phyloP scores from a whole-genome alignment of 352 stramenopile species.

The Globisporangium nodosum region DNA sequence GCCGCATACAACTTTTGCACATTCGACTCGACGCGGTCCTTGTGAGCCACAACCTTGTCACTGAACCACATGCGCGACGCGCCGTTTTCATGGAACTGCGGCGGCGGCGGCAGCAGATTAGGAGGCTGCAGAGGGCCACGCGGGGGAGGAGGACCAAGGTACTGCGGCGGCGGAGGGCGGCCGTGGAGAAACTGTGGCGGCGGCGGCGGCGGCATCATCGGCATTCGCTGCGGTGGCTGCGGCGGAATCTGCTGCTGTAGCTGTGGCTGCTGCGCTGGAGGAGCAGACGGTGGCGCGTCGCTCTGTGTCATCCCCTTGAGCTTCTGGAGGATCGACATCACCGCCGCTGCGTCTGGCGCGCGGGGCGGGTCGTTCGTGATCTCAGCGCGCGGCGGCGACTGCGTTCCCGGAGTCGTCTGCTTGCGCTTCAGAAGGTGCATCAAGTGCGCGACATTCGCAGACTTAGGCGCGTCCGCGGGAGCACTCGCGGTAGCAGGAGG shows the following conservation, averaged over 20 bases:
- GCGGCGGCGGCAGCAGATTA: neutral
- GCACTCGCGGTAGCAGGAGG: neutral
- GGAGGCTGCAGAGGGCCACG: constrained; percentile 2
- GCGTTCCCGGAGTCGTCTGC: constrained; percentile 22
- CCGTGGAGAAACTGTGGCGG: constrained; percentile 4
- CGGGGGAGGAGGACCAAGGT: constrained; percentile 4
- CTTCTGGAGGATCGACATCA: constrained; percentile 86
- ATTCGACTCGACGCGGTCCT: constrained; percentile 81
- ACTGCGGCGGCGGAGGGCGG: constrained; percentile 4
- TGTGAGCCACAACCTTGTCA: constrained; percentile 76
- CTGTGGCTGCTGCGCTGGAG: constrained; percentile 12
- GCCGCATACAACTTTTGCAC: constrained; percentile 83
- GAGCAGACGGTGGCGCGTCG: constrained; percentile 5
- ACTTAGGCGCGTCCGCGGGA: constrained; percentile 24
- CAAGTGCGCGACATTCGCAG: constrained; percentile 71
- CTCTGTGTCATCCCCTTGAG: constrained; percentile 52
- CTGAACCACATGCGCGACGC: constrained; percentile 83
- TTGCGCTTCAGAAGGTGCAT: constrained; percentile 82
- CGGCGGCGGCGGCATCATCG: neutral
- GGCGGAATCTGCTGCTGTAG: constrained; percentile 3
- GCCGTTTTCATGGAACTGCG: constrained; percentile 23
- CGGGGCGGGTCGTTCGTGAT: constrained; percentile 57
- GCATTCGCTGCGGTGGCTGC: neutral
- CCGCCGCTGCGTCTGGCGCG: constrained; percentile 54
- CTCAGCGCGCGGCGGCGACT: constrained; percentile 21